Evolutionary conservation across 352 stramenopile species (phyloP).

Genomic region (Pythium insidiosum): DNA sequence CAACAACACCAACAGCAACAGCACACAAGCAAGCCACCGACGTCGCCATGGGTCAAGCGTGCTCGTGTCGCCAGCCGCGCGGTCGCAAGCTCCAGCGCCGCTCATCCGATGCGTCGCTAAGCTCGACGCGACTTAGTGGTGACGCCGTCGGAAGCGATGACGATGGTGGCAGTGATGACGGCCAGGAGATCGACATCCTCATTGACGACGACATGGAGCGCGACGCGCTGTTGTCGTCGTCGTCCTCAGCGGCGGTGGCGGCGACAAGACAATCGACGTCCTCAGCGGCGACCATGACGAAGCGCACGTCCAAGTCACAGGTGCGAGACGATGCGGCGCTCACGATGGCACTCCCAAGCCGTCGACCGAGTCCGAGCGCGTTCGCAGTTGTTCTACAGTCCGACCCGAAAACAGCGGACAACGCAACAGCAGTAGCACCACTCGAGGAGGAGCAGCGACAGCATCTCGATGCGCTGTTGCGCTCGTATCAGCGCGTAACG

Average conservation of each 20-base stretch:
- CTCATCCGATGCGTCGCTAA: not conserved
- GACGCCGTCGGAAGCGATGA: not conserved
- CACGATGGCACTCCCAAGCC: not conserved
- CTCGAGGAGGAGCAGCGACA: conserved; percentile 7
- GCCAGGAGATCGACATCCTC: conserved; percentile 27
- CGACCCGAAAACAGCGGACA: no score
- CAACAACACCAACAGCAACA: no score
- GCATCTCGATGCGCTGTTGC: conserved; percentile 41
- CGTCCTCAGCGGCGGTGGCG: no score
- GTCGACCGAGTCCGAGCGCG: conserved; percentile 4
- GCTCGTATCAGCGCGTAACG: conserved; percentile 60
- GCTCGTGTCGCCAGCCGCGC: not conserved
- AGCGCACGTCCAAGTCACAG: conserved; percentile 16
- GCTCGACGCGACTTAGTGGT: not conserved
- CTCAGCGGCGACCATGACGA: conserved; percentile 6
- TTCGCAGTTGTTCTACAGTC: not conserved
- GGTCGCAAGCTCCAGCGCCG: not conserved
- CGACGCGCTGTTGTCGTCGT: conserved; percentile 8
- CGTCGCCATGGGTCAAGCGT: conserved; percentile 16
- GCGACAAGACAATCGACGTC: conserved; percentile 1
- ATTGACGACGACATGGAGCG: conserved; percentile 22
- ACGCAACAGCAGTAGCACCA: no score
- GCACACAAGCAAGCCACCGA: no score
- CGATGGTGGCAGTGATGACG: conserved; percentile 5
- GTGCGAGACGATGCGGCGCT: not conserved